Evolutionary conservation across 345 rosid genomes (phyloP).

Genomic region (Eucalyptus rudis): DNA sequence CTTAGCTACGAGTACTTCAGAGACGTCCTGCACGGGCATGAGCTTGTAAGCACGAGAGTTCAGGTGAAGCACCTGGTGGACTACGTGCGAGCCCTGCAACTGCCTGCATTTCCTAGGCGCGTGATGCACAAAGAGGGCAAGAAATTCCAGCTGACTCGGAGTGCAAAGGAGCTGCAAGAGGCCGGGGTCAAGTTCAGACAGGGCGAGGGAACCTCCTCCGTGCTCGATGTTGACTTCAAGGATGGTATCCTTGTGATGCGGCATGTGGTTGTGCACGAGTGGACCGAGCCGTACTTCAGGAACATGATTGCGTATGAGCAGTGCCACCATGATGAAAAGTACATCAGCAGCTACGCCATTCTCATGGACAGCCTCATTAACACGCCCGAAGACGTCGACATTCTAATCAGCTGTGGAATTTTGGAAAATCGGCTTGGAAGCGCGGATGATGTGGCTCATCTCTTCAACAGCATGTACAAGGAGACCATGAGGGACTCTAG

Average conservation of each 20-base stretch:
- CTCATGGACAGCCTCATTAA: slow-evolving; percentile 3
- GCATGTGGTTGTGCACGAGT: slow-evolving; percentile 2
- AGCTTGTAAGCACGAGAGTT: neutral
- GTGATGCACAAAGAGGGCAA: neutral
- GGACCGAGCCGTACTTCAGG: slow-evolving; percentile 5
- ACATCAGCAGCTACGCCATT: neutral
- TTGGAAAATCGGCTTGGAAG: neutral
- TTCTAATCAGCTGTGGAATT: neutral
- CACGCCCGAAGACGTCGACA: neutral
- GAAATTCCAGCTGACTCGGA: slow-evolving; percentile 1
- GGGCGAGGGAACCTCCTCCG: neutral
- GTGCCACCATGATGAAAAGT: neutral
- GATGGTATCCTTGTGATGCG: slow-evolving; percentile 12
- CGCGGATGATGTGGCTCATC: neutral
- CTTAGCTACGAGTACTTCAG: slow-evolving; percentile 8
- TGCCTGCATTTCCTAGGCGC: neutral
- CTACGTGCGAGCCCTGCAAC: neutral
- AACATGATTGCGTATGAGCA: slow-evolving; percentile 23
- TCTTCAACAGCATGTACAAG: neutral
- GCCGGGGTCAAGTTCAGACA: slow-evolving; percentile 21
- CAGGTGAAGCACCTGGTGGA: slow-evolving; percentile 2
- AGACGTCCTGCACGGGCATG: slow-evolving; percentile 4
- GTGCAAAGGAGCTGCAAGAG: slow-evolving; percentile 9
- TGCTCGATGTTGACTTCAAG: slow-evolving; percentile 6
- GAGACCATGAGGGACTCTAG: neutral